phyloP scores from a whole-genome alignment of 129 eudicot genomes.

The Ambrosia trifida region DNA sequence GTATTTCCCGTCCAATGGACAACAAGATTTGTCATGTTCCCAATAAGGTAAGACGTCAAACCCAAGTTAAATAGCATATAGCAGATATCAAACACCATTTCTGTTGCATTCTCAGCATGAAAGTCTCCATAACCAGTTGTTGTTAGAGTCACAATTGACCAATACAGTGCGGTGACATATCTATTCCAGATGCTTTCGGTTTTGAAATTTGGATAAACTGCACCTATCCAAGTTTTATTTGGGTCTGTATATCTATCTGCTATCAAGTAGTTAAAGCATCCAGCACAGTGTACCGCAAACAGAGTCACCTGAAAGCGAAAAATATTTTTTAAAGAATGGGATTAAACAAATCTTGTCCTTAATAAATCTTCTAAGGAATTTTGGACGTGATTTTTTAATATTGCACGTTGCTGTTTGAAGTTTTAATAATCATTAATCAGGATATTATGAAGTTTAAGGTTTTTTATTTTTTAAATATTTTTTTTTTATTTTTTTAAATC shows the following conservation, averaged over 20 bases:
- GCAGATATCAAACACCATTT: conserved; percentile 80
- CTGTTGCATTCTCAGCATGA: conserved; percentile 80
- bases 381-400: neutral
- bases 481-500: neutral
- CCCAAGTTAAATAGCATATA: conserved; percentile 91
- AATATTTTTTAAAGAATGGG: conserved; percentile 8
- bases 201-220: conserved; percentile 69
- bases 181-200: conserved; percentile 64
- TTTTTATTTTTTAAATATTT: no score
- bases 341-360: conserved; percentile 4
- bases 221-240: conserved; percentile 84
- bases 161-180: conserved; percentile 71
- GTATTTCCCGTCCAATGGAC: conserved; percentile 96
- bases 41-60: conserved; percentile 87
- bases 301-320: conserved; percentile 68
- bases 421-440: neutral
- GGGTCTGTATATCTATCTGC: conserved; percentile 93
- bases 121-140: conserved; percentile 96
- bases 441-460: neutral
- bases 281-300: conserved; percentile 91
- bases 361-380: neutral
- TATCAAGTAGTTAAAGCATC: conserved; percentile 82
- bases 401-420: neutral
- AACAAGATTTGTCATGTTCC: conserved; percentile 96
- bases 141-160: conserved; percentile 92